phyloP scores from a whole-genome alignment of 495 filamentous ascomycete genomes.

The Penicillium mononematosum region DNA sequence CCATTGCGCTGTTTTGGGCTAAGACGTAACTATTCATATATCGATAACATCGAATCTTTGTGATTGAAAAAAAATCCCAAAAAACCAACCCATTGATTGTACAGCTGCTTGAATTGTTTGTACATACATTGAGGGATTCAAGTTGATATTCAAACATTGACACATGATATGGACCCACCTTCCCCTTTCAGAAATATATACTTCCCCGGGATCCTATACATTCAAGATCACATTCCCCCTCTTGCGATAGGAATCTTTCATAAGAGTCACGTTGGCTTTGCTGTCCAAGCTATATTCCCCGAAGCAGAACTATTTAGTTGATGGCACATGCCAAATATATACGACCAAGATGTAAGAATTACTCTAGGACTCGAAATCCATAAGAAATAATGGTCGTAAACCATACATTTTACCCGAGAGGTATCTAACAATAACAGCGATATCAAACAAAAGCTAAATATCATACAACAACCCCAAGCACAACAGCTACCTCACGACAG shows the following conservation, averaged over 20 bases:
- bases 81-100: no score
- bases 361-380: neutral
- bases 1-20: conserved; percentile 12
- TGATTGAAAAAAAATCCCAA: neutral
- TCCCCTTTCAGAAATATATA: neutral
- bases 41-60: conserved; percentile 15
- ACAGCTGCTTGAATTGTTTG: no score
- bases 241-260: no score
- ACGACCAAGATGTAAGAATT: no score
- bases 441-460: neutral
- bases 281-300: no score
- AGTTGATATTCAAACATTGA: no score
- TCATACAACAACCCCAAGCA: neutral
- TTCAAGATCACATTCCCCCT: neutral
- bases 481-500: neutral
- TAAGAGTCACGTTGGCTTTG: no score
- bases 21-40: conserved; percentile 19
- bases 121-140: no score
- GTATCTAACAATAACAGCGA: neutral
- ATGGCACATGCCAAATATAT: no score
- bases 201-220: neutral
- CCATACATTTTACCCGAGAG: neutral
- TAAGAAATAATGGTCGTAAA: no score
- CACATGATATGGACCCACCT: neutral
- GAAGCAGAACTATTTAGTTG: no score